Percentiles rank a stretch among this genome's conserved stretches.
Evolutionary conservation across 2,329 filamentous ascomycete species (phyloP).

Genomic region (Trichoderma gracile): DNA sequence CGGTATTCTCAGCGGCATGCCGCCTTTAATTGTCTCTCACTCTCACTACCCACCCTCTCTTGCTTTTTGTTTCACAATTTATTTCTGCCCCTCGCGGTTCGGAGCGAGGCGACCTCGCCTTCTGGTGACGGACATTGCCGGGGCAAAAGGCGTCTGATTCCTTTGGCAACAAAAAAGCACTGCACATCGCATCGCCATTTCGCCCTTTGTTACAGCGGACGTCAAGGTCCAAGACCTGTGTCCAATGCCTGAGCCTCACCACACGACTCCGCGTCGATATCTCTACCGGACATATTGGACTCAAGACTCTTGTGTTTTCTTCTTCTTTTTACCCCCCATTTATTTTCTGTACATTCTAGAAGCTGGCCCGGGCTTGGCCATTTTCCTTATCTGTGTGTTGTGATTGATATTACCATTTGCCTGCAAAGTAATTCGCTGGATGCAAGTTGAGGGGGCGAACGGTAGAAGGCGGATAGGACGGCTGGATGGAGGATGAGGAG

Average conservation of each 20-base stretch:
- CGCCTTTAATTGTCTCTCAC: constrained; percentile 25
- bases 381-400: constrained; percentile 29
- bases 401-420: constrained; percentile 37
- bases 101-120: not conserved
- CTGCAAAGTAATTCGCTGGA: constrained; percentile 36
- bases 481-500: not conserved
- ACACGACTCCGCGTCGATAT: constrained; percentile 37
- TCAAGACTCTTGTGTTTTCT: constrained; percentile 36
- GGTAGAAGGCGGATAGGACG: constrained; percentile 7
- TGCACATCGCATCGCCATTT: constrained; percentile 20
- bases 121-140: constrained; percentile 5
- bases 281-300: constrained; percentile 38
- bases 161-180: constrained; percentile 10
- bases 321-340: constrained; percentile 30
- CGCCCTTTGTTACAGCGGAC: constrained; percentile 8
- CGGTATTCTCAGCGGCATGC: constrained; percentile 21
- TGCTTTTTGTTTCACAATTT: not conserved
- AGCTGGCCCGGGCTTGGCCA: constrained; percentile 36
- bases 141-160: constrained; percentile 9
- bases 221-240: constrained; percentile 13
- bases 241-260: constrained; percentile 13
- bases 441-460: constrained; percentile 18
- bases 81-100: not conserved
- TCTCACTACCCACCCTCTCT: constrained; percentile 10
- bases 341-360: constrained; percentile 41